Percentiles rank a stretch among this genome's conserved stretches.
phyloP scores from a whole-genome alignment of 2,329 filamentous ascomycete species.

The Ophiobolus disseminans region DNA sequence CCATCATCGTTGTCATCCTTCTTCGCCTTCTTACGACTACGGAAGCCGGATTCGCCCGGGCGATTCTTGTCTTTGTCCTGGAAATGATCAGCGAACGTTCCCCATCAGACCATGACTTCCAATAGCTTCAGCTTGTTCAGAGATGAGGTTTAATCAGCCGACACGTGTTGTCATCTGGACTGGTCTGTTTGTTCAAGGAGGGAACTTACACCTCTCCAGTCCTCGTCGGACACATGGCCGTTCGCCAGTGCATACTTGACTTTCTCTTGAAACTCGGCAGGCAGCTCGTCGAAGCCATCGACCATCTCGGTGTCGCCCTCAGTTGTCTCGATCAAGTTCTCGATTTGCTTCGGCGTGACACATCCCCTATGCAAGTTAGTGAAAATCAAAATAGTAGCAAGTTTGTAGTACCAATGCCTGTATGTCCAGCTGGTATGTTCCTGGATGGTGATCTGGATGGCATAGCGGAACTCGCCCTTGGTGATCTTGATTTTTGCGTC shows the following conservation, averaged over 20 bases:
- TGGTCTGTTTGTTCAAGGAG: background rate
- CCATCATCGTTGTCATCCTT: constrained; percentile 30
- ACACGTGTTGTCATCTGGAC: background rate
- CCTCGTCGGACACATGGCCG: constrained; percentile 82
- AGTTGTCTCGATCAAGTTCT: constrained; percentile 67
- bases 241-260: constrained; percentile 73
- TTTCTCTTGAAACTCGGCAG: constrained; percentile 73
- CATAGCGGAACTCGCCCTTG: constrained; percentile 76
- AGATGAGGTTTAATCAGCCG: too few species aligned
- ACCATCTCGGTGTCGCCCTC: constrained; percentile 69
- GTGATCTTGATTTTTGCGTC: constrained; percentile 70
- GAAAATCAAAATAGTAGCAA: background rate
- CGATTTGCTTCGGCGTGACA: constrained; percentile 76
- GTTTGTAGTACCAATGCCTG: constrained; percentile 78
- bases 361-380: constrained; percentile 72
- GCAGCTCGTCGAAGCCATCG: constrained; percentile 82
- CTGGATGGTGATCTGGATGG: constrained; percentile 70
- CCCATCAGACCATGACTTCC: too few species aligned
- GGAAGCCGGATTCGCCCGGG: constrained; percentile 69
- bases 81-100: constrained; percentile 45
- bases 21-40: constrained; percentile 42
- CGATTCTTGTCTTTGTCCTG: constrained; percentile 79
- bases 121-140: too few species aligned
- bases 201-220: constrained; percentile 82
- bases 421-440: constrained; percentile 72